These are phyloP conservation scores for Cyclotella atomus DNA, from an alignment of 108 stramenopile genomes.

Conservation along the genomic window DNA sequence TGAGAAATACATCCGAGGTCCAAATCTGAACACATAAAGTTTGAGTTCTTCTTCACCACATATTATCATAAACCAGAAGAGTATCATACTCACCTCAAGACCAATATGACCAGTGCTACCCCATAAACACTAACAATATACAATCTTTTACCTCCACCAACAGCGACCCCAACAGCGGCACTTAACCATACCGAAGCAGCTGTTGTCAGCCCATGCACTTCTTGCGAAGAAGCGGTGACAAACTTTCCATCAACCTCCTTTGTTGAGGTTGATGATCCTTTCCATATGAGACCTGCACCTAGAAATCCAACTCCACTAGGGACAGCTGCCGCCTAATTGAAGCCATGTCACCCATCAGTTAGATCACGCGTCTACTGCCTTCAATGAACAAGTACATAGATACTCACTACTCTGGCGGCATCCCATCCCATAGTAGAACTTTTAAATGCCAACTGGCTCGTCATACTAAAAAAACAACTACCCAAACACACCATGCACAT, in stretches of 20 bases:
- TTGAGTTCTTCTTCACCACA: not conserved
- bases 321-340: conserved; percentile 57
- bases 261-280: conserved; percentile 17
- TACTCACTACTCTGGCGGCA: conserved; percentile 46
- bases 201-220: conserved; percentile 62
- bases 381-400: no score
- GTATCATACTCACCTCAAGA: conserved; percentile 21
- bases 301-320: conserved; percentile 69
- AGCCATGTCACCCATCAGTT: no score
- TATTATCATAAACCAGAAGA: not conserved
- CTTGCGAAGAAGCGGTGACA: conserved; percentile 17
- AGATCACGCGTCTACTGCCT: no score
- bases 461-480: conserved; percentile 64
- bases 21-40: not conserved
- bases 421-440: conserved; percentile 59
- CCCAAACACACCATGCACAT: conserved; percentile 69
- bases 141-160: conserved; percentile 43
- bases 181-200: conserved; percentile 67
- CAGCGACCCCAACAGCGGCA: conserved; percentile 64
- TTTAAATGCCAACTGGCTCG: conserved; percentile 53
- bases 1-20: conserved; percentile 21
- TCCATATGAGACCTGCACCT: conserved; percentile 63
- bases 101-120: conserved; percentile 38
- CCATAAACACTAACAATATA: conserved; percentile 40
- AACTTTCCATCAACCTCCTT: conserved; percentile 9